phyloP scores from a whole-genome alignment of 805 yeast species.

The Tetrapisispora phaffii region DNA sequence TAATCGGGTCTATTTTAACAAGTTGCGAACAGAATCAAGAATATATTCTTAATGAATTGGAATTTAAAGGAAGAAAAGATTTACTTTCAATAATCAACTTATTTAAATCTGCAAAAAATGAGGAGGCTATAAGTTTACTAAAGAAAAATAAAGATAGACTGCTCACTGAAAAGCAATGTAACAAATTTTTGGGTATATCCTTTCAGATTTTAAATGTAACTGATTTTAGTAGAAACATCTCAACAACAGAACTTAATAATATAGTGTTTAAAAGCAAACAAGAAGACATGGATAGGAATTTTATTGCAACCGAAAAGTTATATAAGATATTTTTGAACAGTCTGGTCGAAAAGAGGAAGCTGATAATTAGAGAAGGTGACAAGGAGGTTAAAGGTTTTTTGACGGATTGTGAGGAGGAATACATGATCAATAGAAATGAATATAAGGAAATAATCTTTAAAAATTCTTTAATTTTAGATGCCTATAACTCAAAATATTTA shows the following conservation, averaged over 20 bases:
- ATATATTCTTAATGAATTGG: background rate
- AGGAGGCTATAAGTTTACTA: background rate
- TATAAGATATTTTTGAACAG: constrained; percentile 24
- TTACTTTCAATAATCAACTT: background rate
- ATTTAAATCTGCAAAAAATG: background rate
- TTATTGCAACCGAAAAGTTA: constrained; percentile 6
- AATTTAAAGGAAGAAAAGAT: constrained; percentile 2
- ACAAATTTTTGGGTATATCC: background rate
- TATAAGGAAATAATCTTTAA: constrained; percentile 41
- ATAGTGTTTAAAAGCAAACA: constrained; percentile 6
- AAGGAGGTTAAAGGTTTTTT: constrained; percentile 41
- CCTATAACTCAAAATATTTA: constrained; percentile 27
- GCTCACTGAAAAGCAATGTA: background rate
- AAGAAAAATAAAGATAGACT: background rate
- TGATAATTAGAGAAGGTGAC: constrained; percentile 37
- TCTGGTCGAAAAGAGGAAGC: constrained; percentile 29
- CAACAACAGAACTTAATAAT: background rate
- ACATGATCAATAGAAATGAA: constrained; percentile 32
- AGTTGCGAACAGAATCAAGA: background rate
- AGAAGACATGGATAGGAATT: constrained; percentile 11
- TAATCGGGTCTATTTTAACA: background rate
- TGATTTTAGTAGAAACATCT: background rate
- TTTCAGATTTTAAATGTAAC: background rate
- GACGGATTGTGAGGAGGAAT: constrained; percentile 50
- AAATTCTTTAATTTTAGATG: constrained; percentile 37